These are phyloP conservation scores for Gentiana dahurica DNA, from an alignment of 257 asterid species.

Conservation along the genomic window DNA sequence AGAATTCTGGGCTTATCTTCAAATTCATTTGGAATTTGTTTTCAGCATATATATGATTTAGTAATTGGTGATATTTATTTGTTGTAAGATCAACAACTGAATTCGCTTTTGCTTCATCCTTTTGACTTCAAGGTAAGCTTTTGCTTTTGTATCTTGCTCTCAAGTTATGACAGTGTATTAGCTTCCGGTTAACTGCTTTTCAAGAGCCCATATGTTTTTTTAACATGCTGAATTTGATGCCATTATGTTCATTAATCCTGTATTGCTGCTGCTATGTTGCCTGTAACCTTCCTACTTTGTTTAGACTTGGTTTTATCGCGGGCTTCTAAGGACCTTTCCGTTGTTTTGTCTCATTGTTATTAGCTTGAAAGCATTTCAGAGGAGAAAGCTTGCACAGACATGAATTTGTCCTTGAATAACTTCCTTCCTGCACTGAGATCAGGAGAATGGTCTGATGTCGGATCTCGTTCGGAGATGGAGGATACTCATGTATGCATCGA, in stretches of 20 bases:
- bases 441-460: slow-evolving; percentile 83
- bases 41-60: background rate
- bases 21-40: background rate
- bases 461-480: slow-evolving; percentile 68
- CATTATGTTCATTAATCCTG: background rate
- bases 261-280: background rate
- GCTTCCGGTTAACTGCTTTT: background rate
- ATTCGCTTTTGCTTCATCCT: too few relatives aligned
- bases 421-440: slow-evolving; percentile 63
- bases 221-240: background rate
- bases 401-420: slow-evolving; percentile 23
- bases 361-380: slow-evolving; percentile 85
- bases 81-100: too few relatives aligned
- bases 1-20: background rate
- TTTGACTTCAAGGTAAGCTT: background rate
- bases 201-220: background rate
- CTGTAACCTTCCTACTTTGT: background rate
- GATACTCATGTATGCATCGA: slow-evolving; percentile 81
- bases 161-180: background rate
- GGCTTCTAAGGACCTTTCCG: background rate
- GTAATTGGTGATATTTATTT: background rate
- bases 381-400: slow-evolving; percentile 35
- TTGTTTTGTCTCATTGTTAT: slow-evolving; percentile 1
- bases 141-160: background rate
- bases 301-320: slow-evolving; percentile 1